Base-by-base conservation (phyloP, 148 eudicot genomes). In the Beta vulgaris region DNA sequence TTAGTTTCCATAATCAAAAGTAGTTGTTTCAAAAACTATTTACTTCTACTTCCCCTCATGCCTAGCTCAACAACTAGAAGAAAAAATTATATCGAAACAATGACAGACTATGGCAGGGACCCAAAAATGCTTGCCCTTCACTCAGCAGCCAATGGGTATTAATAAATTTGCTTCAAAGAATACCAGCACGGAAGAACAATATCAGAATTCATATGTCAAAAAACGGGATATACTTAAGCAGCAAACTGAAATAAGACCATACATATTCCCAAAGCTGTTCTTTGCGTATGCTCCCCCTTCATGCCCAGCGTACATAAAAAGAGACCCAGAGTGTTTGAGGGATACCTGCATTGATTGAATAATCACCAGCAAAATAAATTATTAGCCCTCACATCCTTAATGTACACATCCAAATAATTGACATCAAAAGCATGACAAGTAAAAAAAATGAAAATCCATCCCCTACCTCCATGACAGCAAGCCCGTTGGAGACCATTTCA, bases 291-390 rank as follows among this genome's bases (percentile, higher is more conserved):
- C 97, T 77, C 99, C 99, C 65, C 99, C 99, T 70, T 89, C 84
- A 76, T 92, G 97, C 71, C 99, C 97, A 74, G 99, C 99, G 66
- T 95, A 95, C 99, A 95, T 95, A 80, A 95, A 95, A 83, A 95
- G 89, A 46, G 99, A 95, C 28, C 99, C 99, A 54, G 99, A 95
- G 78, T 95, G 99, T 75, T 95, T 95, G 26, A 95, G 93, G 26
- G 99, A 92, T 28, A 95, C 99, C 99, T 95, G 85, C 80, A 84
- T 65, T 12, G 40, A 71, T 65, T 34, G 25, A 25, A 77, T 11
- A 55, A 15, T 18, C 66, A 61, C 18, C 1, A 12, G 6, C 1
- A 21, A 37, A 37, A 10, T 11, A 36, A 6, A 51, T 51, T 16
- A 44, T 1, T 31, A 43, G 28, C 70, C 61, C 53, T 34, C 13